Base-by-base conservation (phyloP, 1,284 basidiomycete species). In the Boletus subluridellus region DNA sequence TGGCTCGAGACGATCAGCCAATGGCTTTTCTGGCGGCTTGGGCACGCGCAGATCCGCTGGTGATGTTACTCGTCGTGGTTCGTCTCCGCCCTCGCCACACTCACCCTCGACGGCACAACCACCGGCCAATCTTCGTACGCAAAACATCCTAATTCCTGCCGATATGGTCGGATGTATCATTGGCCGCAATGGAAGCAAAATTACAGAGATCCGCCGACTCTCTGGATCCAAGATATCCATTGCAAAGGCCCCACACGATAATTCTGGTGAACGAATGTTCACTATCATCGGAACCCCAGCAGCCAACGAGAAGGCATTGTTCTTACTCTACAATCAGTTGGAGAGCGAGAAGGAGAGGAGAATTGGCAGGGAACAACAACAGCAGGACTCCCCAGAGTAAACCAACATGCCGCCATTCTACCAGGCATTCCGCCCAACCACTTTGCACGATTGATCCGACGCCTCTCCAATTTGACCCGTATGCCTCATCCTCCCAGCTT, bases 121-220 rank as follows among this genome's bases (percentile, higher is more conserved):
- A 66, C 84, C 73, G 28, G 83, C 82, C 56, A 95, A 95, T 76
- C 82, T 98, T 63, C 92, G 95, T 65, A 98, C 96, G 14, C 96
- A 99, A 78, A 98, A 97, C 78, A 99, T 99, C 69, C 96, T 95
- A 65, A 99, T 99, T 69, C 96, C 96, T 52, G 91, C 90, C 64
- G 95, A 98, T 79, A 99, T 99, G 96, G 96, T 98, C 65, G 95
- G 95, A 60, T 96, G 94, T 74, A 96, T 96, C 77, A 96, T 96
- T 69, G 96, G 96, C 62, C 93, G 95, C 66, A 94, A 91, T 70
- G 96, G 96, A 38, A 91, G 92, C 68, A 99, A 98, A 82, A 99
- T 99, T 69, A 98, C 95, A 60, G 96, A 99, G 77, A 99, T 99
- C 74, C 91, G 96, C 66, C 90, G 96, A 58, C 83, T 98, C 57